phyloP scores from a whole-genome alignment of 164 flowering plant species.

The Piper longum region DNA sequence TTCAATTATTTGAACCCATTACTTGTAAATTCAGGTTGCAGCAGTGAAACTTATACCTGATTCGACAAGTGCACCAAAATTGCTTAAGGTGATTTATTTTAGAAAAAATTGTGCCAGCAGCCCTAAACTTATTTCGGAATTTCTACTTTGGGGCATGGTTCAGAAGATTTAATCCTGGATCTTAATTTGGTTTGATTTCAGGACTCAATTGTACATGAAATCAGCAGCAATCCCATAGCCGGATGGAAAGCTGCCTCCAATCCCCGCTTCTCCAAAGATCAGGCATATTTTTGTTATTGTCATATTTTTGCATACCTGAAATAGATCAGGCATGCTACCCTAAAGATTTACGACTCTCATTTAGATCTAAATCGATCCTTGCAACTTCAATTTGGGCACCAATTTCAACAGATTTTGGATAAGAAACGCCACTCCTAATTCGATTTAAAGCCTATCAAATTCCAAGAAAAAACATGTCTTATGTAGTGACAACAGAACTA shows the following conservation, averaged over 20 bases:
- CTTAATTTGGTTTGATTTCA: conserved; percentile 13
- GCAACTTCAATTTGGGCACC: too few species aligned
- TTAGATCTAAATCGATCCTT: too few species aligned
- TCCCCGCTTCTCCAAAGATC: conserved; percentile 74
- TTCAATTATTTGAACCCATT: background rate
- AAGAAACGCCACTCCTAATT: too few species aligned
- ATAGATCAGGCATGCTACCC: too few species aligned
- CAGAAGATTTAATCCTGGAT: background rate
- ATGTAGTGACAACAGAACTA: background rate
- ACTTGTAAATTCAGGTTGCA: conserved; percentile 10
- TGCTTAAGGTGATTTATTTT: conserved; percentile 23
- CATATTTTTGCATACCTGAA: background rate
- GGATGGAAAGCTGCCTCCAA: conserved; percentile 83
- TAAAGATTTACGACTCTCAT: too few species aligned
- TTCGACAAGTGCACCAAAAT: conserved; percentile 5
- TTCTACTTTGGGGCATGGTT: background rate
- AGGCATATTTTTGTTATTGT: conserved; percentile 24
- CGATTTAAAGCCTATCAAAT: background rate
- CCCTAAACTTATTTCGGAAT: background rate
- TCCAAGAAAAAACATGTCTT: background rate
- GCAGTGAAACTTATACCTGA: conserved; percentile 9
- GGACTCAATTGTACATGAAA: conserved; percentile 40
- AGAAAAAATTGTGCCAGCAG: background rate
- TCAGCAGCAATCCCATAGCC: conserved; percentile 55
- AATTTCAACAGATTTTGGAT: too few species aligned